phyloP scores from a whole-genome alignment of 495 filamentous ascomycete species.

The Penicillium paradoxum region DNA sequence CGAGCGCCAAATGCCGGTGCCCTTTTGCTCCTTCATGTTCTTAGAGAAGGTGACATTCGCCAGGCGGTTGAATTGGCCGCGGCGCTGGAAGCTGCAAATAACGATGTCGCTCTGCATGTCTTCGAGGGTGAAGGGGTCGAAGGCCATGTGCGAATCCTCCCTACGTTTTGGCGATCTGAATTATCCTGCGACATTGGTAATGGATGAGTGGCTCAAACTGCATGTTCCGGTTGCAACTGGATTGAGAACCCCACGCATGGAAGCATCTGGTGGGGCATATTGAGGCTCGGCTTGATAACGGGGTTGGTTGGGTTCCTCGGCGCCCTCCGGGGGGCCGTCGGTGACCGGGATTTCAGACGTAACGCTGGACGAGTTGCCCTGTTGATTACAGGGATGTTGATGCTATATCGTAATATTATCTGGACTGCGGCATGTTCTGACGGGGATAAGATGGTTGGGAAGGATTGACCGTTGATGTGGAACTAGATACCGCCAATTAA shows the following conservation, averaged over 20 bases:
- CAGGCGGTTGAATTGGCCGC: not conserved
- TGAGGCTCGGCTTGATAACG: not conserved
- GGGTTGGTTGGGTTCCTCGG: not conserved
- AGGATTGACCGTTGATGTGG: too few relatives aligned
- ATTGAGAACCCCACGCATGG: not conserved
- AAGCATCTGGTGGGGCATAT: not conserved
- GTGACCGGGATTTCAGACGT: not conserved
- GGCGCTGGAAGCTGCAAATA: not conserved
- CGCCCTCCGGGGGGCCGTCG: not conserved
- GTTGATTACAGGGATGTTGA: not conserved
- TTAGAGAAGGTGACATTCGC: not conserved
- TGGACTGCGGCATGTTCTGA: too few relatives aligned
- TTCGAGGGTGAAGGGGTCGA: not conserved
- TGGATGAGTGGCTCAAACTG: not conserved
- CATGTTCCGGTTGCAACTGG: not conserved
- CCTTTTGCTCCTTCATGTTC: not conserved
- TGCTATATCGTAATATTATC: not conserved
- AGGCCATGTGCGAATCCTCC: not conserved
- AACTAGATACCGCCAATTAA: too few relatives aligned
- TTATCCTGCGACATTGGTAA: not conserved
- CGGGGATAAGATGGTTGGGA: too few relatives aligned
- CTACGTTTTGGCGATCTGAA: not conserved
- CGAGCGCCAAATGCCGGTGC: too few relatives aligned
- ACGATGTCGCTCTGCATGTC: not conserved
- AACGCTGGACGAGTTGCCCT: not conserved